phyloP scores from a whole-genome alignment of 2,329 filamentous ascomycete genomes.

The Ceratocystis ficicola region DNA sequence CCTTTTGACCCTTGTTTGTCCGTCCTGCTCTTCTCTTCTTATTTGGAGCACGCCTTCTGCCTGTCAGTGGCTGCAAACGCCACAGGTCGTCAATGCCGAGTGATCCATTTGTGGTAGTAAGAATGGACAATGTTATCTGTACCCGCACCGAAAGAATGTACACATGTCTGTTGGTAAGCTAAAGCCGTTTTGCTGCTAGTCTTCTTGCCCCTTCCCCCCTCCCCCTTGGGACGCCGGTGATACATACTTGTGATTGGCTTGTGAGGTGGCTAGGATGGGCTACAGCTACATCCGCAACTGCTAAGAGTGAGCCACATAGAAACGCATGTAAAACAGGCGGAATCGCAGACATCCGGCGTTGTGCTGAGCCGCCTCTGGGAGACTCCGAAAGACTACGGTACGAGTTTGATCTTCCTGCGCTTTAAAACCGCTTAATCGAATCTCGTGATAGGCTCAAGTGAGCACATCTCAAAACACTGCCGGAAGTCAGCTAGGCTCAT shows the following conservation, averaged over 20 bases:
- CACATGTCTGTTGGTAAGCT: background rate
- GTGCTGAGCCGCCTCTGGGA: background rate
- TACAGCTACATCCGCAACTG: background rate
- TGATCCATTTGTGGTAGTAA: background rate
- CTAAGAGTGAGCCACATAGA: background rate
- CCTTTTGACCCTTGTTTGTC: background rate
- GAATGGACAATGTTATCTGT: background rate
- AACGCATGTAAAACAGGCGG: slow-evolving; percentile 14
- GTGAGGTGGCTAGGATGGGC: too few species aligned
- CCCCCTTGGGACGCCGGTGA: background rate
- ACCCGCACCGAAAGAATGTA: background rate
- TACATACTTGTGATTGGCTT: slow-evolving; percentile 14
- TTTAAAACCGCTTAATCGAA: background rate
- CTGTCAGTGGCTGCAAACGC: slow-evolving; percentile 12
- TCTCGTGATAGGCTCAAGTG: slow-evolving; percentile 1
- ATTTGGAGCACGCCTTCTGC: background rate
- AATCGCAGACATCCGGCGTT: slow-evolving; percentile 1
- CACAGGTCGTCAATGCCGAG: slow-evolving; percentile 6
- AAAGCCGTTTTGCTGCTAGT: background rate
- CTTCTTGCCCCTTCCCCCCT: background rate
- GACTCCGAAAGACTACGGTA: background rate
- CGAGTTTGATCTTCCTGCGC: slow-evolving; percentile 6
- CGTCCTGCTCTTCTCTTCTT: background rate
- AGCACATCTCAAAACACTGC: slow-evolving; percentile 2
- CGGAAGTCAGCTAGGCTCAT: background rate